A percentile compares a stretch with the other conserved stretches of the same genome.
Evolutionary conservation across 768 basidiomycete species (phyloP).

Genomic region (Coprinopsis cinerea): DNA sequence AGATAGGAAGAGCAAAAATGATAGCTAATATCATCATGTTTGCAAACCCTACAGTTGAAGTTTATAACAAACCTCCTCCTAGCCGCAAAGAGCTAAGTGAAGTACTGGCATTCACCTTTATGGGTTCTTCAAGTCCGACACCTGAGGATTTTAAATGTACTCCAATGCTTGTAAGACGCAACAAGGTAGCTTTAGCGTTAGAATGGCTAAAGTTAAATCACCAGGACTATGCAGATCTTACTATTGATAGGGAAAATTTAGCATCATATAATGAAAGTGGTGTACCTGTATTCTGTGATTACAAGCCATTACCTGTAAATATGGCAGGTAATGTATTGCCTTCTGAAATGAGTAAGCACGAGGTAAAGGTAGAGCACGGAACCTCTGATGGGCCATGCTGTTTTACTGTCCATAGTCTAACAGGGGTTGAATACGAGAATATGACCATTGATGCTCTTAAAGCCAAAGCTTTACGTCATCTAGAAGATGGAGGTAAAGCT

Average conservation of each 20-base stretch:
- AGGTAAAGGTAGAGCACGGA: conserved; percentile 23
- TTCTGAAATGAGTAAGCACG: conserved; percentile 13
- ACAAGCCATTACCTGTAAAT: neutral
- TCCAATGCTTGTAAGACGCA: neutral
- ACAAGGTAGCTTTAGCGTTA: neutral
- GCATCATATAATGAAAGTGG: neutral
- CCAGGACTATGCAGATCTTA: neutral
- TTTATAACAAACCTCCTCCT: neutral
- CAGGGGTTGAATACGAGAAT: neutral
- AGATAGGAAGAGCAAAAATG: conserved; percentile 1
- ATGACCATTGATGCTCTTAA: neutral
- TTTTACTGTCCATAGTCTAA: conserved; percentile 15
- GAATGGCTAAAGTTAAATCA: conserved; percentile 5
- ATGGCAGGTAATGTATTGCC: neutral
- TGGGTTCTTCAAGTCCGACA: neutral
- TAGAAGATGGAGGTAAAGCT: neutral
- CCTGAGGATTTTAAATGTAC: neutral
- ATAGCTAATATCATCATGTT: conserved; percentile 2
- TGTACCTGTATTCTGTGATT: neutral
- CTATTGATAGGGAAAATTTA: neutral
- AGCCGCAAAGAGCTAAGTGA: neutral
- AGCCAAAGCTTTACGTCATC: neutral
- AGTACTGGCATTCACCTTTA: neutral
- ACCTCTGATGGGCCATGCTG: conserved; percentile 25
- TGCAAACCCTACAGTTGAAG: neutral